Conservation (phyloP, 306 rosid species). For the Lupinus albus region DNA sequence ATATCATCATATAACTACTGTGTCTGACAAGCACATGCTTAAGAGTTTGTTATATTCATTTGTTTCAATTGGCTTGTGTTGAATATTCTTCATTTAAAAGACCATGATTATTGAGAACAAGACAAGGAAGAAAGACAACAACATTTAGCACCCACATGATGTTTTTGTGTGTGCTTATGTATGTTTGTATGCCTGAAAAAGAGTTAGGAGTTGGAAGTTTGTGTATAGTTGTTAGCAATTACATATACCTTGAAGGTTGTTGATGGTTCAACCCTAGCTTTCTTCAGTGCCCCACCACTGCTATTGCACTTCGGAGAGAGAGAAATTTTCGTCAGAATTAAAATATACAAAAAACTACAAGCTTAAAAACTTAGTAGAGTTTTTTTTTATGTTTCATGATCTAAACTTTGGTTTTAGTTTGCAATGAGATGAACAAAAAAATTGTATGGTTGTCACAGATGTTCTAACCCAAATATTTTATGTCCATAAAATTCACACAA, state of each 20-base stretch:
- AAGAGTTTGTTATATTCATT: conserved; percentile 21
- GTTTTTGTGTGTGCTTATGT: conserved; percentile 36
- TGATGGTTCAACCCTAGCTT: conserved; percentile 76
- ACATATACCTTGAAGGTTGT: conserved; percentile 68
- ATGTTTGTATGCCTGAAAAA: conserved; percentile 38
- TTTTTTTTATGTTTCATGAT: no score
- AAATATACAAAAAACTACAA: neutral
- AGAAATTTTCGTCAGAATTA: neutral
- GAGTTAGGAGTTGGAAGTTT: conserved; percentile 30
- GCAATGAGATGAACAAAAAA: no score
- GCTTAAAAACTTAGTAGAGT: neutral
- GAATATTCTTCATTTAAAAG: conserved; percentile 40
- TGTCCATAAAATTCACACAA: no score
- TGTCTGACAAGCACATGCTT: conserved; percentile 31
- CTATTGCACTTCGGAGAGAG: conserved; percentile 61
- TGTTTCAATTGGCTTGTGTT: conserved; percentile 21
- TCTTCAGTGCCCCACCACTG: conserved; percentile 74
- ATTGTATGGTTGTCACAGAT: no score
- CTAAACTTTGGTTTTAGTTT: no score
- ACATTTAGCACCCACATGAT: conserved; percentile 46
- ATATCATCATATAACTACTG: neutral
- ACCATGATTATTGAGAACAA: conserved; percentile 47
- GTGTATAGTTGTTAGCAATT: conserved; percentile 7
- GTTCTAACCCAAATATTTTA: no score
- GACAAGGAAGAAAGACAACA: conserved; percentile 79